Evolutionary conservation across 371 early-diverging fungal genomes (phyloP).

Genomic region (Mortierella sp.): DNA sequence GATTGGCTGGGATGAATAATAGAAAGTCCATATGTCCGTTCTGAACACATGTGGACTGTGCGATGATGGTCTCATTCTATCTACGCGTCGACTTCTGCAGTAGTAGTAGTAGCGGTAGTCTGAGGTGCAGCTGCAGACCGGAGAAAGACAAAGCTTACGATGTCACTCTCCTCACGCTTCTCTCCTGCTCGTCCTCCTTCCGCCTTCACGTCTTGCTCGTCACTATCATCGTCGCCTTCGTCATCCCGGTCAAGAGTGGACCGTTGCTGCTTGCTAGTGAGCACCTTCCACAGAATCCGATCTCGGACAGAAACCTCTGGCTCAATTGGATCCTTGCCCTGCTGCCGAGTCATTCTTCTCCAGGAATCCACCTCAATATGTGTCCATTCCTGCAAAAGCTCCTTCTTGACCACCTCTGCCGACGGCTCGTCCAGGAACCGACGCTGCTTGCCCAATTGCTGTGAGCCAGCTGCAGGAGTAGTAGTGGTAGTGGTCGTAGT

Average conservation of each 20-base stretch:
- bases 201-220: constrained; percentile 87
- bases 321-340: background rate
- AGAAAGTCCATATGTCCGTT: too few species aligned
- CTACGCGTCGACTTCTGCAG: background rate
- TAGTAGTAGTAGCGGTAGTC: background rate
- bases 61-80: background rate
- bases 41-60: background rate
- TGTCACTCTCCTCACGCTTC: background rate
- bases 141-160: background rate
- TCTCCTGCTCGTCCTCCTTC: constrained; percentile 84
- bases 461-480: background rate
- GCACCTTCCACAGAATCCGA: constrained; percentile 16
- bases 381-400: constrained; percentile 39
- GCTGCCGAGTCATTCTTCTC: background rate
- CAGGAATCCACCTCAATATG: constrained; percentile 31
- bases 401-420: constrained; percentile 27
- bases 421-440: constrained; percentile 23
- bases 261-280: constrained; percentile 76
- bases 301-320: constrained; percentile 1
- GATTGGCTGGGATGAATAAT: too few species aligned
- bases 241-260: constrained; percentile 91
- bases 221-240: constrained; percentile 86
- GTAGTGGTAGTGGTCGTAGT: background rate
- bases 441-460: background rate
- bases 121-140: background rate